A percentile compares a stretch with the other conserved stretches of the same genome.
These are phyloP conservation scores for Phytopythium litorale DNA, from an alignment of 352 stramenopile genomes.

Conservation along the genomic window DNA sequence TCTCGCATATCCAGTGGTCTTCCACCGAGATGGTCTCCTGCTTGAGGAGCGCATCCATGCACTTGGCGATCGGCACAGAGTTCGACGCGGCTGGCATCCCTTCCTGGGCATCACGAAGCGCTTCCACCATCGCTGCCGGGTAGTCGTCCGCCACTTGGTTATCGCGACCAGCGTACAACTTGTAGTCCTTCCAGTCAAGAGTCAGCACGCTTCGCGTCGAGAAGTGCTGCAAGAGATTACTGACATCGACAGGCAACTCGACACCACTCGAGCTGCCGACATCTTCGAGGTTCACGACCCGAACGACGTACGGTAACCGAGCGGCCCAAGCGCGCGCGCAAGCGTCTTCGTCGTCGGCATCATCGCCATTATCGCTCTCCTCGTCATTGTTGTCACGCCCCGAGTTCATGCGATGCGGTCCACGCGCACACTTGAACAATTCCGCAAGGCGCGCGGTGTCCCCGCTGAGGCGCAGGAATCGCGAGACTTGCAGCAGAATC, in stretches of 20 bases:
- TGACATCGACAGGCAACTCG: constrained; percentile 41
- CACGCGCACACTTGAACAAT: constrained; percentile 7
- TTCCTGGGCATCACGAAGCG: constrained; percentile 8
- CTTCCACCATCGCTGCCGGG: constrained; percentile 15
- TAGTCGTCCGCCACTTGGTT: constrained; percentile 25
- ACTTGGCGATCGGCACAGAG: constrained; percentile 49
- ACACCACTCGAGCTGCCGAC: constrained; percentile 32
- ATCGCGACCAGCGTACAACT: constrained; percentile 22
- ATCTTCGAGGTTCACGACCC: constrained; percentile 60
- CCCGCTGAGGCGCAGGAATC: constrained; percentile 26
- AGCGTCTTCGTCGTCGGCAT: neutral
- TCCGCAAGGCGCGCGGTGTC: neutral
- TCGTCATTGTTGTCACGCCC: constrained; percentile 1
- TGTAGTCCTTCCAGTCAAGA: constrained; percentile 55
- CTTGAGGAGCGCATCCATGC: constrained; percentile 70
- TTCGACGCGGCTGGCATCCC: constrained; percentile 29
- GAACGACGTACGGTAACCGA: constrained; percentile 44
- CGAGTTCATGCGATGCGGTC: neutral
- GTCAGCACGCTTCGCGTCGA: constrained; percentile 72
- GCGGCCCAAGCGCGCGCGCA: constrained; percentile 6
- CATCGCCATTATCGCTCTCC: neutral
- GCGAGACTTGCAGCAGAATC: constrained; percentile 62
- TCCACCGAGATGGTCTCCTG: constrained; percentile 68
- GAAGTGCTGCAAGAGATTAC: constrained; percentile 65
- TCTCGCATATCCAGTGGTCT: constrained; percentile 72